Conservation (phyloP, 441 rosid genomes). For the Cnidoscolus chayamansa region DNA sequence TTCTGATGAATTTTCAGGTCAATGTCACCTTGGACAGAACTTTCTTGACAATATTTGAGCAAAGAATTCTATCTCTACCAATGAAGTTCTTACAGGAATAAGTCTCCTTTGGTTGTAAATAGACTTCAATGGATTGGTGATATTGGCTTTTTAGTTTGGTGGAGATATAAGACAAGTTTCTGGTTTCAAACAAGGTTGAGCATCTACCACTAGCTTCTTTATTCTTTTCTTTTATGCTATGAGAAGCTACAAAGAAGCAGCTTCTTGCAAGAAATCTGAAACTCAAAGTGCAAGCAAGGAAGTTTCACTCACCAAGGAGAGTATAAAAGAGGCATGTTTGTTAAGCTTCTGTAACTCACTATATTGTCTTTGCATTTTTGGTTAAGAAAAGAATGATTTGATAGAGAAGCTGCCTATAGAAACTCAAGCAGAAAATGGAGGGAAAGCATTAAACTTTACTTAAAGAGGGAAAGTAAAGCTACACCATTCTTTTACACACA, state of each 20-base stretch:
- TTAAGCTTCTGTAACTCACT: not conserved
- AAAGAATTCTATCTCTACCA: conserved; percentile 43
- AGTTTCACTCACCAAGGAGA: conserved; percentile 35
- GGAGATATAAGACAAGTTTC: conserved; percentile 41
- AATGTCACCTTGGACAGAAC: conserved; percentile 53
- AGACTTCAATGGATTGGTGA: conserved; percentile 30
- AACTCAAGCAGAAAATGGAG: conserved; percentile 33
- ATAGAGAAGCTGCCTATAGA: conserved; percentile 36
- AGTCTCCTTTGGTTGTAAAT: conserved; percentile 45
- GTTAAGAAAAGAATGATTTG: conserved; percentile 61
- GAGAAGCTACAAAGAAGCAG: conserved; percentile 29
- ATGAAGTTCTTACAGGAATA: conserved; percentile 41
- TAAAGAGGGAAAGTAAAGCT: conserved; percentile 9
- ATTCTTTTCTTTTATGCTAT: conserved; percentile 28
- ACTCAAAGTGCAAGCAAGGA: conserved; percentile 57
- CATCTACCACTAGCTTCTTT: conserved; percentile 46
- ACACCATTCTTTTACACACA: not conserved
- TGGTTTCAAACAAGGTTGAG: conserved; percentile 54
- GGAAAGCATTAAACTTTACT: conserved; percentile 40
- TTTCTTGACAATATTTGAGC: conserved; percentile 38
- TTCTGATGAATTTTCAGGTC: conserved; percentile 40
- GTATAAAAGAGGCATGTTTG: conserved; percentile 25
- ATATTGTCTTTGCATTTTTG: conserved; percentile 8
- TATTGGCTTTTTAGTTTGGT: conserved; percentile 18
- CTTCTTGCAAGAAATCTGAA: conserved; percentile 36